These are phyloP conservation scores for Hericium erinaceus DNA, from an alignment of 768 basidiomycete species.

Conservation along the genomic window DNA sequence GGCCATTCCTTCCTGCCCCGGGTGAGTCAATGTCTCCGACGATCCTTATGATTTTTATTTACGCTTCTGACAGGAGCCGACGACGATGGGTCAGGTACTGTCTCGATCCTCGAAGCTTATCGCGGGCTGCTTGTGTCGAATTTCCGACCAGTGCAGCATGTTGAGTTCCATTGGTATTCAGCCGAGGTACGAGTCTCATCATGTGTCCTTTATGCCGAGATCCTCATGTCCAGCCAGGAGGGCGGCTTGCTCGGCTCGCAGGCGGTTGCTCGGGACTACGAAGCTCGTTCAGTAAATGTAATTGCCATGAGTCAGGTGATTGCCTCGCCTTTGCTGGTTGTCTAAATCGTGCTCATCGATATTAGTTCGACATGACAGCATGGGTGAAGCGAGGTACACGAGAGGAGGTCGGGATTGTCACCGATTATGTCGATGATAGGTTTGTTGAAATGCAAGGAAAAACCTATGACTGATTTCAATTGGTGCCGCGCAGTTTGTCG, in stretches of 20 bases:
- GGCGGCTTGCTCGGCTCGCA: constrained; percentile 84
- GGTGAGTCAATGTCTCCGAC: constrained; percentile 33
- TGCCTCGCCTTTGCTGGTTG: neutral
- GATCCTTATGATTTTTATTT: constrained; percentile 6
- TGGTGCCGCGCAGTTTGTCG: constrained; percentile 49
- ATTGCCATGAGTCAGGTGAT: constrained; percentile 76
- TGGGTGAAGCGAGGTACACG: constrained; percentile 73
- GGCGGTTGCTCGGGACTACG: constrained; percentile 76
- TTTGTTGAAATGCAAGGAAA: constrained; percentile 19
- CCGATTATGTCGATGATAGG: constrained; percentile 68
- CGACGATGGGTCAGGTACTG: constrained; percentile 53
- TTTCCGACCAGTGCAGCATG: constrained; percentile 53
- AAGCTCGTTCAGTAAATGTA: constrained; percentile 50
- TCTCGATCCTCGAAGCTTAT: constrained; percentile 73
- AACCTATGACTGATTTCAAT: neutral
- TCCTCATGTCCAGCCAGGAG: constrained; percentile 36
- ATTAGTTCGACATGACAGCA: constrained; percentile 84
- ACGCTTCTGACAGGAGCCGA: constrained; percentile 47
- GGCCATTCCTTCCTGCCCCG: constrained; percentile 71
- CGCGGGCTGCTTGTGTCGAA: constrained; percentile 59
- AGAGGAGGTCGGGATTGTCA: constrained; percentile 70
- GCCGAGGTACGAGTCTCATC: constrained; percentile 46
- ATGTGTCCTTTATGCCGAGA: neutral
- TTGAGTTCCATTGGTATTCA: constrained; percentile 84
- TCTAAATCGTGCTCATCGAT: constrained; percentile 4